These are phyloP conservation scores for Stephanodiscus minutulus DNA, from an alignment of 108 stramenopile genomes.

Conservation along the genomic window DNA sequence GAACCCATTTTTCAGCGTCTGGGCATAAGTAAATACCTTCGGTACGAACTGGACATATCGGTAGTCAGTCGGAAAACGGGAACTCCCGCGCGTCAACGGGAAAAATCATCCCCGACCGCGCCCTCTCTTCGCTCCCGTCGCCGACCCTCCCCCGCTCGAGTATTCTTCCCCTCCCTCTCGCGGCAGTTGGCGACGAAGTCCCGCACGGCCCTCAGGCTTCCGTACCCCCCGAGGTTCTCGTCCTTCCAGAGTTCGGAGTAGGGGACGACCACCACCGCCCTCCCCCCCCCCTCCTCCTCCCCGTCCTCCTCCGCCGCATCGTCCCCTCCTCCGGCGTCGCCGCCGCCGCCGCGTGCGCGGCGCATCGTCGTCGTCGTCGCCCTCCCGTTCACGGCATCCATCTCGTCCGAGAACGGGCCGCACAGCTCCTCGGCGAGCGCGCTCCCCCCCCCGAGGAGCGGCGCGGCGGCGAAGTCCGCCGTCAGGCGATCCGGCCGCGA, in stretches of 20 bases:
- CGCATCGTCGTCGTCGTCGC: neutral
- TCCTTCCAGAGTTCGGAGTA: slow-evolving; percentile 38
- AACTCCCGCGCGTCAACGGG: too few species aligned
- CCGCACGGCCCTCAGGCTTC: slow-evolving; percentile 37
- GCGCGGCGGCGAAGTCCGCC: slow-evolving; percentile 25
- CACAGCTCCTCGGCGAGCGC: slow-evolving; percentile 39
- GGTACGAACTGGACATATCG: too few species aligned
- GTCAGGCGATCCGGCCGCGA: slow-evolving; percentile 1
- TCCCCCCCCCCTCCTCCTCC: neutral
- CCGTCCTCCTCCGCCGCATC: too few species aligned
- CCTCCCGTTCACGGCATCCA: slow-evolving; percentile 20
- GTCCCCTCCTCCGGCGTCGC: slow-evolving; percentile 1
- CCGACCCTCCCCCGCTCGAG: too few species aligned
- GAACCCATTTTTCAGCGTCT: too few species aligned
- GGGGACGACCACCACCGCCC: slow-evolving; percentile 5
- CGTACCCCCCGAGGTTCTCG: slow-evolving; percentile 43
- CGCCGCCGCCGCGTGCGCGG: too few species aligned
- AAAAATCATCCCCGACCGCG: too few species aligned
- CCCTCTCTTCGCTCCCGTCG: too few species aligned
- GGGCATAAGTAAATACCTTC: too few species aligned
- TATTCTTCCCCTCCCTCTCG: neutral
- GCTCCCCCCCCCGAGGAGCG: slow-evolving; percentile 29
- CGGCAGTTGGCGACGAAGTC: slow-evolving; percentile 40
- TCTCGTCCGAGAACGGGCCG: slow-evolving; percentile 22
- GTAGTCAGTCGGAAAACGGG: too few species aligned